Evolutionary conservation across 495 filamentous ascomycete genomes (phyloP), one percentile per base, ranked within the genome.

Genomic region (Usnea hakonensis): DNA sequence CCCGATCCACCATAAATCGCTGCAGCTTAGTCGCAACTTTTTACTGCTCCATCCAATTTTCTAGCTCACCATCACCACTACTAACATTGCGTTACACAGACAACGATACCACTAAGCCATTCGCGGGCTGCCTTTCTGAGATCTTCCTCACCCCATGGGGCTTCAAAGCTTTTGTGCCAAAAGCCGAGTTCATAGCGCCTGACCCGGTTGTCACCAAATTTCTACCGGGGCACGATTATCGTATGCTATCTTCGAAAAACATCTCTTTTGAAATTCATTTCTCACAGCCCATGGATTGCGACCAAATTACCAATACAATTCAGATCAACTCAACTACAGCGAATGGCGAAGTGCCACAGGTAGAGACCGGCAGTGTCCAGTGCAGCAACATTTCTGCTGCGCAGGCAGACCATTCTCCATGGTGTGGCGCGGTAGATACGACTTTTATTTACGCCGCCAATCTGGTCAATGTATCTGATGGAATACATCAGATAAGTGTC

Each of bases 271-370:
- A 76, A 58, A 61, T 87, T 40, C 72, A 79, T 53, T 87, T 82
- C 69, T 84, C 81, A 17, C 68, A 72, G 30, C 68, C 75, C 32
- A 87, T 87, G 84, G 72, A 82, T 66, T 87, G 85, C 69, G 65
- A 78, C 2, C 71, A 67, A 0, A 69, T 84, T 19, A 74, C 65
- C 19, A 69, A 76, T 9, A 68, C 72, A 6, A 60, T 85, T 28
- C 68, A 66, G 3, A 65, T 85, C 40, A 73, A 74, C 26, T 85
- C 83, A 37, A 75, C 71, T 14, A 74, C 75, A 5, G 62, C 67
- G 19, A 57, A 70, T 33, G 67, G 68, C 53, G 53, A 62, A 13
- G 58, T 53, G 23, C 63, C 73, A 17, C 55, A 60, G 35, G 43
- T 76, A 32, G 71, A 75, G 63, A 64, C 55, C 14, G 19, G 13